phyloP scores from a whole-genome alignment of 257 asterid species.

The Nicotiana undulata region DNA sequence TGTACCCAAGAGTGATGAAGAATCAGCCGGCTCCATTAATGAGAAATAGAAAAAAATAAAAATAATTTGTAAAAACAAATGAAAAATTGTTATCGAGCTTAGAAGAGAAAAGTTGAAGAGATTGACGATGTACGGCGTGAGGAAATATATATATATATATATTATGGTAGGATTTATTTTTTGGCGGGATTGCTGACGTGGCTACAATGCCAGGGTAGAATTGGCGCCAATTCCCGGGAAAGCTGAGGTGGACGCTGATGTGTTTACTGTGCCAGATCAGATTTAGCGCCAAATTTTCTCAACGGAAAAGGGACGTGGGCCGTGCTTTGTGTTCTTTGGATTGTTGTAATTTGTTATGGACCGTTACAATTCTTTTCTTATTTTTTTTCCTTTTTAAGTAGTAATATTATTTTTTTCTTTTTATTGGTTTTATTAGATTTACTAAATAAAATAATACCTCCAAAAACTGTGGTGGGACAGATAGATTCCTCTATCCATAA shows the following conservation, averaged over 20 bases:
- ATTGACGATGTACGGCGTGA: neutral
- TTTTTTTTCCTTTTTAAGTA: too few species aligned
- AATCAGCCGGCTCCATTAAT: slow-evolving; percentile 40
- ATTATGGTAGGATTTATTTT: slow-evolving; percentile 10
- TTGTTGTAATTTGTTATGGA: too few species aligned
- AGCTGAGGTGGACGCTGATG: slow-evolving; percentile 24
- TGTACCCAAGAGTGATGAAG: slow-evolving; percentile 17
- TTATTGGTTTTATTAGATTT: too few species aligned
- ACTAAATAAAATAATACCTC: too few species aligned
- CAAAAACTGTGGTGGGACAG: too few species aligned
- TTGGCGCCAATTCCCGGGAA: neutral
- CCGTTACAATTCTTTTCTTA: too few species aligned
- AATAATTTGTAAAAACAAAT: neutral
- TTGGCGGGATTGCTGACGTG: slow-evolving; percentile 39
- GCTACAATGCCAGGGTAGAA: neutral
- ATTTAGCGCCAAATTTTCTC: slow-evolving; percentile 44
- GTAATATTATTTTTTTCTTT: too few species aligned
- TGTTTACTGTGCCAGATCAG: slow-evolving; percentile 20
- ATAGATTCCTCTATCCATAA: too few species aligned
- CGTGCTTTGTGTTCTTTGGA: too few species aligned
- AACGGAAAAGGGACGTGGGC: too few species aligned
- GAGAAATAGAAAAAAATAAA: too few species aligned
- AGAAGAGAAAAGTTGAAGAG: neutral
- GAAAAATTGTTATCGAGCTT: neutral
- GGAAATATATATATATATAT: neutral